Evolutionary conservation across 1,284 basidiomycete genomes (phyloP).

Genomic region (Sparassis latifolia): DNA sequence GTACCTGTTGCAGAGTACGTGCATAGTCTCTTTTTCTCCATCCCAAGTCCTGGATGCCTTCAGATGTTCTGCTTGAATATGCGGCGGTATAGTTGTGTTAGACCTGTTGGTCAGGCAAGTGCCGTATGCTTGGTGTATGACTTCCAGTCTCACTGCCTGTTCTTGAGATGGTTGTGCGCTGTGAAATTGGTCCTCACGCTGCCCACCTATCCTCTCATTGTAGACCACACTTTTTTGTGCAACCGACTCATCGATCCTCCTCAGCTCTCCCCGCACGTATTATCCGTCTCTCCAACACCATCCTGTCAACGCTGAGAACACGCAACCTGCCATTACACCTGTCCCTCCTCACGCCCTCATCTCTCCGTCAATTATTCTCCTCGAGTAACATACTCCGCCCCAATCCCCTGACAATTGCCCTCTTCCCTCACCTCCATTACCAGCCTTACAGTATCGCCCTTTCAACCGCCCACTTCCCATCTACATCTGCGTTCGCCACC

Average conservation of each 20-base stretch:
- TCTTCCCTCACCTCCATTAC: conserved; percentile 55
- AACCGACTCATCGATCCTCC: background rate
- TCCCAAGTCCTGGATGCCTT: too few species aligned
- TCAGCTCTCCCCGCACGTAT: conserved; percentile 55
- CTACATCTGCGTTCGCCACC: conserved; percentile 11
- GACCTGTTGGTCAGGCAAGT: too few species aligned
- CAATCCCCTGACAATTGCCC: conserved; percentile 40
- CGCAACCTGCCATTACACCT: conserved; percentile 42
- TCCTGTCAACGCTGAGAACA: conserved; percentile 40
- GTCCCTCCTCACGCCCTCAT: conserved; percentile 43
- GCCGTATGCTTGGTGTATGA: too few species aligned
- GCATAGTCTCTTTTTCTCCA: background rate
- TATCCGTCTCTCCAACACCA: conserved; percentile 30
- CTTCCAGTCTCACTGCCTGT: too few species aligned
- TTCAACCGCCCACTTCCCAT: conserved; percentile 8
- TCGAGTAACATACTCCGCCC: conserved; percentile 36
- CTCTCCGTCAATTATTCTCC: conserved; percentile 45
- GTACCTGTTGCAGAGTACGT: conserved; percentile 65
- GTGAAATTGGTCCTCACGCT: too few species aligned
- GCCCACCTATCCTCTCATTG: too few species aligned
- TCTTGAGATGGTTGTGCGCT: too few species aligned
- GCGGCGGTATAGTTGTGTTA: too few species aligned
- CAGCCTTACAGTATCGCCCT: conserved; percentile 24
- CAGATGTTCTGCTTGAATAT: conserved; percentile 1
- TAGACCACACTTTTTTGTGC: too few species aligned